Conservation (phyloP, 176 grass and related monocot species). For the Triticum turgidum region DNA sequence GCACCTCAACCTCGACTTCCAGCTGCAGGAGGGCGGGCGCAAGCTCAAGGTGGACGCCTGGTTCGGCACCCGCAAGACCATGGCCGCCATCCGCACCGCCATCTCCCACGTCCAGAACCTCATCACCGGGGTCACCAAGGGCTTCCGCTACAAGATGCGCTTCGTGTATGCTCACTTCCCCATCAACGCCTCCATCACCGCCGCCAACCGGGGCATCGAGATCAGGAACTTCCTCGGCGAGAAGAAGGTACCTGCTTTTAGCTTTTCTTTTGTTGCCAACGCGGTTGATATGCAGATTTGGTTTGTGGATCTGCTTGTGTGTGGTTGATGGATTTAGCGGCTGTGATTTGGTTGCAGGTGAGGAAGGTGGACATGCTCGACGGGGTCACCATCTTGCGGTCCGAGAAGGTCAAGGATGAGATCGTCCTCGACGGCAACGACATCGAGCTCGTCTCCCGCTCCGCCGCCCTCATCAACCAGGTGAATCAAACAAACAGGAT, state of each 20-base stretch:
- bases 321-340: not conserved
- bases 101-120: conserved; percentile 96
- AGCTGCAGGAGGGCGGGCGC: conserved; percentile 62
- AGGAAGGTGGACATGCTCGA: conserved; percentile 94
- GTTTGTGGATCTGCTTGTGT: too few species aligned
- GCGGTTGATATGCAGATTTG: too few species aligned
- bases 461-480: conserved; percentile 89
- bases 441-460: conserved; percentile 84
- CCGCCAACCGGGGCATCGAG: conserved; percentile 63
- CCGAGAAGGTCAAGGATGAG: conserved; percentile 96
- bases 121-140: conserved; percentile 84
- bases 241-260: conserved; percentile 52
- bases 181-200: conserved; percentile 90
- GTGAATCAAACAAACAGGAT: conserved; percentile 13
- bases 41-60: conserved; percentile 95
- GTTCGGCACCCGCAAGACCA: conserved; percentile 90
- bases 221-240: conserved; percentile 94
- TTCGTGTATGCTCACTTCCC: conserved; percentile 94
- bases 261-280: too few species aligned
- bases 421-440: conserved; percentile 87
- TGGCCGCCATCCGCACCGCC: conserved; percentile 86
- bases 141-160: conserved; percentile 86
- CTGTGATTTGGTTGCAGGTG: conserved; percentile 27
- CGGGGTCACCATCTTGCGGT: conserved; percentile 64
- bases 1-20: conserved; percentile 97